A percentile compares a stretch with the other conserved stretches of the same genome.
These are phyloP conservation scores for Cercophora scortea DNA, from an alignment of 495 filamentous ascomycete species.

Conservation along the genomic window DNA sequence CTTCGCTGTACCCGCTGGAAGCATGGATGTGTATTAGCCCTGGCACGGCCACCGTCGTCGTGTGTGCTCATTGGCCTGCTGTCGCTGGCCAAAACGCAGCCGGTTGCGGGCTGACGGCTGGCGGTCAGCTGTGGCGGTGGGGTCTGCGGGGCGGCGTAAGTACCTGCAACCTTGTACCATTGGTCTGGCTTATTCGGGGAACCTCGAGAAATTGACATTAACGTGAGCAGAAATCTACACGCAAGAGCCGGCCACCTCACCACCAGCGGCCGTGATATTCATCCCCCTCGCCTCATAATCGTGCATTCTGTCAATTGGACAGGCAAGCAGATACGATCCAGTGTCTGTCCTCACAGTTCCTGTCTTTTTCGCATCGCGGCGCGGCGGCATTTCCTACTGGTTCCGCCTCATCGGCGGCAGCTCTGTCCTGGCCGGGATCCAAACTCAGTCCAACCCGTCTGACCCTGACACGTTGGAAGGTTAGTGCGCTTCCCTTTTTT, in stretches of 20 bases:
- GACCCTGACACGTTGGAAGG: constrained; percentile 27
- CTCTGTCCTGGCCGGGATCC: too few species aligned
- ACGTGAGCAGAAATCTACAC: constrained; percentile 30
- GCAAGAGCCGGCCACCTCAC: constrained; percentile 3
- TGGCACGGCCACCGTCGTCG: too few species aligned
- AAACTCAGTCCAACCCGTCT: not conserved
- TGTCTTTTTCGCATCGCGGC: too few species aligned
- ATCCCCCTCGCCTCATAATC: not conserved
- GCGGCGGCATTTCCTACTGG: too few species aligned
- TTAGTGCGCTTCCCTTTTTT: constrained; percentile 26
- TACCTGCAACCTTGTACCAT: constrained; percentile 1
- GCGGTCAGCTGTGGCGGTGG: constrained; percentile 9
- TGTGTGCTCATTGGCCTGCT: too few species aligned
- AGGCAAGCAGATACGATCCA: too few species aligned
- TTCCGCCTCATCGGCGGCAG: too few species aligned
- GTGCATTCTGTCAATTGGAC: not conserved
- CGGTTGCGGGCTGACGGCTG: constrained; percentile 8
- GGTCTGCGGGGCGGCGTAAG: not conserved
- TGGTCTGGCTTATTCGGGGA: constrained; percentile 27
- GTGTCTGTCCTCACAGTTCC: too few species aligned
- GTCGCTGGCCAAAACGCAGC: too few species aligned
- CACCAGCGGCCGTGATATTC: constrained; percentile 10
- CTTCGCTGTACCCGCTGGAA: too few species aligned
- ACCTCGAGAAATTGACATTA: constrained; percentile 20
- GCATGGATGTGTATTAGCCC: too few species aligned